Conservation (phyloP, 2,329 filamentous ascomycete genomes). For the Xylaria sp. region DNA sequence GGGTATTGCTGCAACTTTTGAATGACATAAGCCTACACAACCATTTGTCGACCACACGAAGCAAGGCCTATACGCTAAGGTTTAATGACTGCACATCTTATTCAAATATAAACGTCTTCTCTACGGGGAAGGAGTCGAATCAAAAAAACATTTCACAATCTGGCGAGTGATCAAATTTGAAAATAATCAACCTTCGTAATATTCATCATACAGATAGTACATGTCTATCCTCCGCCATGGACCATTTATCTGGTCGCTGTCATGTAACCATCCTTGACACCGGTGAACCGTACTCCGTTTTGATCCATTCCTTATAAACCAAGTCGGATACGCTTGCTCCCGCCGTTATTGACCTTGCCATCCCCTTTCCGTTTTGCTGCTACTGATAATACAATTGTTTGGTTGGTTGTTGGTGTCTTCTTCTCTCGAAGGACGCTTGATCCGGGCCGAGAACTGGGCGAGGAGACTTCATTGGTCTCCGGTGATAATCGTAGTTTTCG, state of each 20-base stretch:
- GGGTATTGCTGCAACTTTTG: too few relatives aligned
- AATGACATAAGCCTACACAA: too few relatives aligned
- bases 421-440: constrained; percentile 46
- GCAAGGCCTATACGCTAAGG: too few relatives aligned
- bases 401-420: constrained; percentile 43
- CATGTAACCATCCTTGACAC: constrained; percentile 17
- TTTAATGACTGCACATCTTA: too few relatives aligned
- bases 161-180: background rate
- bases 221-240: background rate
- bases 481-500: constrained; percentile 43
- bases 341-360: constrained; percentile 33
- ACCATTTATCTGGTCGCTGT: background rate
- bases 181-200: background rate
- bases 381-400: constrained; percentile 43
- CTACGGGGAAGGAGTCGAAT: too few relatives aligned
- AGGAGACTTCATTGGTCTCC: constrained; percentile 41
- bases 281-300: constrained; percentile 21
- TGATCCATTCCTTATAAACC: constrained; percentile 37
- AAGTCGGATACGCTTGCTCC: constrained; percentile 44
- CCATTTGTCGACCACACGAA: too few relatives aligned
- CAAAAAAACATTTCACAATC: background rate
- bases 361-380: constrained; percentile 42
- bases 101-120: too few relatives aligned
- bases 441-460: constrained; percentile 44
- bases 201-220: constrained; percentile 9